Base-by-base conservation (phyloP, 192 early-diverging fungal genomes). In the Dimargaris cristalligena region DNA sequence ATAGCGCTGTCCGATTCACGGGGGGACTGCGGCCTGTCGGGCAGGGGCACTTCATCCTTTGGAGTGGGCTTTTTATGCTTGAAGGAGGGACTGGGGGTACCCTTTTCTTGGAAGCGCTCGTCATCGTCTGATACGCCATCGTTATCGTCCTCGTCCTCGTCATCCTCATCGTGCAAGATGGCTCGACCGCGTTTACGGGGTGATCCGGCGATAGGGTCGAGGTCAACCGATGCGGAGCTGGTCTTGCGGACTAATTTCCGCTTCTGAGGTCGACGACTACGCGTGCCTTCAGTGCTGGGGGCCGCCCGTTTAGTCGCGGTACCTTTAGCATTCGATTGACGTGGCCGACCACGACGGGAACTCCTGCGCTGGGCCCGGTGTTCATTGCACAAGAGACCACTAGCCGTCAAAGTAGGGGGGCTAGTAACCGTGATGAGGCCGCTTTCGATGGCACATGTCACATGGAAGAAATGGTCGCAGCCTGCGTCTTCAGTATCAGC, bases 101-200 rank as follows among this genome's bases (percentile, higher is more conserved):
- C 38, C 38, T 41, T 16, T 16, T 41, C 38, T 41, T 41, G 38
- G 38, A 10, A 6, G 38, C 16, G 6, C 16, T 41, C 16, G 8
- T 6, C 38, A 10, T 6, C 38, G 8, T 10, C 16, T 16, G 16
- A 41, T 16, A 41, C 38, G 8, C 16, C 38, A 14, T 52, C 30
- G 22, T 8, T 26, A 0, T 52, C 50, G 14, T 52, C 50, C 50
- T 23, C 50, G 14, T 9, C 50, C 30, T 52, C 50, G 13, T 52
- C 50, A 26, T 52, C 23, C 0, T 52, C 50, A 26, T 52, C 50
- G 30, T 52, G 26, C 13, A 52, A 25, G 4, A 52, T 52, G 25
- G 50, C 2, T 16, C 30, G 50, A 2, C 50, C 50, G 23, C 50
- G 50, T 25, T 52, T 52, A 52, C 50, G 50, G 23, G 50, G 50